Evolutionary conservation across 2,329 filamentous ascomycete genomes (phyloP).

Genomic region (Fusarium armeniacum): DNA sequence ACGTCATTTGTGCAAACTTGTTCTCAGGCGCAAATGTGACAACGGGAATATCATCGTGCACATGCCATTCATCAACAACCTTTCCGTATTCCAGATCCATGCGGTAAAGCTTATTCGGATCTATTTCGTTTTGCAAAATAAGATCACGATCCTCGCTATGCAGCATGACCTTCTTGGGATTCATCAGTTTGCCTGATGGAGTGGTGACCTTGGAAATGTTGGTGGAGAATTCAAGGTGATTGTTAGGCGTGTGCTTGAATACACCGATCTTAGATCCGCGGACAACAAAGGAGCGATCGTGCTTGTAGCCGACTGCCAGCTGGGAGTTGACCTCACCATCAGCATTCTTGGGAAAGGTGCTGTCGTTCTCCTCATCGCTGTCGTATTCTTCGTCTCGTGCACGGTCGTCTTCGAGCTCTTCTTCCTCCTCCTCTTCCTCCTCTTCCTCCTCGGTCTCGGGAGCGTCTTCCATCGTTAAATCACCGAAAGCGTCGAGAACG

Average conservation of each 20-base stretch:
- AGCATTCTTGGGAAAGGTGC: constrained; percentile 78
- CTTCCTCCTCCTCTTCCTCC: constrained; percentile 67
- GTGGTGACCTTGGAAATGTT: constrained; percentile 97
- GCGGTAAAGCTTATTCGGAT: constrained; percentile 92
- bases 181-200: constrained; percentile 87
- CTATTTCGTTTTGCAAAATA: constrained; percentile 84
- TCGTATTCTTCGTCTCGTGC: constrained; percentile 78
- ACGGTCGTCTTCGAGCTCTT: constrained; percentile 72
- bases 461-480: constrained; percentile 90
- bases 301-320: constrained; percentile 95
- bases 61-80: constrained; percentile 98
- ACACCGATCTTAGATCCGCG: constrained; percentile 98
- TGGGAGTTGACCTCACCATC: constrained; percentile 90
- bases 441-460: constrained; percentile 61
- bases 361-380: constrained; percentile 79
- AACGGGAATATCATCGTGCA: constrained; percentile 95
- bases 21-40: constrained; percentile 93
- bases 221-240: constrained; percentile 94
- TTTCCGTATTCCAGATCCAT: constrained; percentile 99
- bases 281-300: constrained; percentile 96
- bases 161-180: constrained; percentile 96
- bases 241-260: constrained; percentile 95
- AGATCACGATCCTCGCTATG: constrained; percentile 91
- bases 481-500: constrained; percentile 94
- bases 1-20: constrained; percentile 98